These are phyloP conservation scores for Saccharomycopsis sp. DNA, from an alignment of 805 yeast genomes.

Conservation along the genomic window DNA sequence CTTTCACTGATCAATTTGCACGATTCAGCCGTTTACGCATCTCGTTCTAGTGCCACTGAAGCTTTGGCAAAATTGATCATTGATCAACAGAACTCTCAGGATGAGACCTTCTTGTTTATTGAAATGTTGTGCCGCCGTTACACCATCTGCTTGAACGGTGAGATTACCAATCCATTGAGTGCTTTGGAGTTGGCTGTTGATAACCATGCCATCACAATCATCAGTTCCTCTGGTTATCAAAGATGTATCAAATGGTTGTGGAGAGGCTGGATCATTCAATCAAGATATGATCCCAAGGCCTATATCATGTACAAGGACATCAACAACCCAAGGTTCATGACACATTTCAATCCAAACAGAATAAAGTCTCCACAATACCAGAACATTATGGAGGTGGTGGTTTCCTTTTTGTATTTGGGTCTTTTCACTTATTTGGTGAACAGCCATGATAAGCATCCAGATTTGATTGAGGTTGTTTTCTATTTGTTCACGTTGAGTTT, in stretches of 20 bases:
- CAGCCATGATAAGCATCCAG: conserved; percentile 22
- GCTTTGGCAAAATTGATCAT: conserved; percentile 59
- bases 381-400: conserved; percentile 56
- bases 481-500: conserved; percentile 60
- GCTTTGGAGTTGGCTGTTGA: conserved; percentile 83
- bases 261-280: conserved; percentile 87
- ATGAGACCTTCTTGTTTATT: conserved; percentile 54
- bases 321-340: conserved; percentile 43
- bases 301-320: conserved; percentile 62
- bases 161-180: conserved; percentile 51
- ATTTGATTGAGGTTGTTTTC: conserved; percentile 47
- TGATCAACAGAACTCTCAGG: conserved; percentile 34
- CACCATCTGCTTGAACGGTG: conserved; percentile 51
- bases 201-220: conserved; percentile 66
- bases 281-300: conserved; percentile 54
- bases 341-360: conserved; percentile 75
- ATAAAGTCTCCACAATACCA: conserved; percentile 81
- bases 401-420: conserved; percentile 53
- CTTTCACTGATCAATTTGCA: conserved; percentile 51
- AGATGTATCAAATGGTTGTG: conserved; percentile 83
- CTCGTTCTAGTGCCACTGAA: conserved; percentile 61
- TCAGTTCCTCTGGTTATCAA: conserved; percentile 75
- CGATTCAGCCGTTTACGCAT: conserved; percentile 51
- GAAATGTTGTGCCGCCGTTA: conserved; percentile 72
- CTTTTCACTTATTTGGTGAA: conserved; percentile 48